Base-by-base conservation (phyloP, 2,329 filamentous ascomycete species). In the Zarea fungicola region DNA sequence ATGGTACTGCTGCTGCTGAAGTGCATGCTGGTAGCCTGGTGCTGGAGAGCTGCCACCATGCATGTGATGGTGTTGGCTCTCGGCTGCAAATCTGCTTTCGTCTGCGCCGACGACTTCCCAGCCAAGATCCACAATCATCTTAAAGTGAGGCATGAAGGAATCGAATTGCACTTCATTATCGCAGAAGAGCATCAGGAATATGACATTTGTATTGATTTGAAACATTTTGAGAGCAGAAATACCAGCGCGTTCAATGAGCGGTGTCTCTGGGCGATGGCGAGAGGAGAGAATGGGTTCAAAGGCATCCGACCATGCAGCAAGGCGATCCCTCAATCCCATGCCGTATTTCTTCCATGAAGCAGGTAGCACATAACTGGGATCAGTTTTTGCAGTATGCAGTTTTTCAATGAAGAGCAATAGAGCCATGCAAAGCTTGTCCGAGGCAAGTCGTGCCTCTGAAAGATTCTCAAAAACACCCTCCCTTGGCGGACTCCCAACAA, bases 171-270 rank as follows among this genome's bases (percentile, higher is more conserved):
- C 72, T 58, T 84, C 81, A 39, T 67, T 75, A 44, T 77, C 73
- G 58, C 72, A 78, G 56, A 82, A 84, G 9, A 77, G 78, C 75
- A 81, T 82, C 34, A 76, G 64, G 54, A 79, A 81, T 6, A 84
- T 64, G 28, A 84, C 69, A 39, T 71, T 67, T 9, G 71, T 72
- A 71, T 81, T 84, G 43, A 80, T 69, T 51, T 81, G 77, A 48
- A 74, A 73, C 79, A 84, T 83, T 56, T 83, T 82, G 6, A 84
- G 66, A 10, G 81, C 78, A 5, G 78, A 72, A 49, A 83, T 82
- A 39, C 74, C 80, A 0, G 77, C 75, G 55, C 79, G 79, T 56
- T 81, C 78, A 53, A 81, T 76, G 23, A 70, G 73, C 53, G 65
- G 75, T 31, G 77, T 70, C 2, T 70, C 68, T 0, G 75, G 74